These are phyloP conservation scores for Dictyostelium firmibasis DNA, from an alignment of 78 protist species.

Conservation along the genomic window DNA sequence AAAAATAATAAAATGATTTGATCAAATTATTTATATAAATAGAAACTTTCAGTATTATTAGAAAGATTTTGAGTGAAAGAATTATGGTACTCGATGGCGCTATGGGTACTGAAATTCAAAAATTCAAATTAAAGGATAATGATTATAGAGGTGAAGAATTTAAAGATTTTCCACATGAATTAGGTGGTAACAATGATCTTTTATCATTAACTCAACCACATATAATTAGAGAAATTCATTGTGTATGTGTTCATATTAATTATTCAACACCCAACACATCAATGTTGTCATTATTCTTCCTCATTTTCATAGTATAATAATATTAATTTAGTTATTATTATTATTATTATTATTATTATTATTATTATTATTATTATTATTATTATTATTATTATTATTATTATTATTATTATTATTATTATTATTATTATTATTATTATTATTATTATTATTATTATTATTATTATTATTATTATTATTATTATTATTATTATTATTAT, in stretches of 20 bases:
- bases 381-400: too few species aligned
- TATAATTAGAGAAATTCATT: slow-evolving; percentile 91
- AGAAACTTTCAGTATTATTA: slow-evolving; percentile 15
- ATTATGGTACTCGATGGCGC: slow-evolving; percentile 97
- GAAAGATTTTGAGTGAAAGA: slow-evolving; percentile 77
- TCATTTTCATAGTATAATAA: too few species aligned
- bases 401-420: too few species aligned
- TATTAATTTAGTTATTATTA: too few species aligned
- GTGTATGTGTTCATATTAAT: slow-evolving; percentile 37
- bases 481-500: slow-evolving; percentile 81
- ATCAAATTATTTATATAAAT: not conserved
- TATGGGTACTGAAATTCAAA: slow-evolving; percentile 98
- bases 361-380: too few species aligned
- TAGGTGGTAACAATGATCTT: slow-evolving; percentile 99
- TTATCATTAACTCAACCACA: slow-evolving; percentile 95
- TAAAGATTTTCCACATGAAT: slow-evolving; percentile 87
- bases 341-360: too few species aligned
- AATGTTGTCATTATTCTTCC: too few species aligned
- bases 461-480: too few species aligned
- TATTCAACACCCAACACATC: slow-evolving; percentile 92
- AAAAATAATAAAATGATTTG: too few species aligned
- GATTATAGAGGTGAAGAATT: slow-evolving; percentile 96
- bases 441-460: too few species aligned
- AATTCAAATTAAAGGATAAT: slow-evolving; percentile 89
- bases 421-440: too few species aligned